phyloP scores from a whole-genome alignment of 129 eudicot genomes.

The Glebionis coronaria region DNA sequence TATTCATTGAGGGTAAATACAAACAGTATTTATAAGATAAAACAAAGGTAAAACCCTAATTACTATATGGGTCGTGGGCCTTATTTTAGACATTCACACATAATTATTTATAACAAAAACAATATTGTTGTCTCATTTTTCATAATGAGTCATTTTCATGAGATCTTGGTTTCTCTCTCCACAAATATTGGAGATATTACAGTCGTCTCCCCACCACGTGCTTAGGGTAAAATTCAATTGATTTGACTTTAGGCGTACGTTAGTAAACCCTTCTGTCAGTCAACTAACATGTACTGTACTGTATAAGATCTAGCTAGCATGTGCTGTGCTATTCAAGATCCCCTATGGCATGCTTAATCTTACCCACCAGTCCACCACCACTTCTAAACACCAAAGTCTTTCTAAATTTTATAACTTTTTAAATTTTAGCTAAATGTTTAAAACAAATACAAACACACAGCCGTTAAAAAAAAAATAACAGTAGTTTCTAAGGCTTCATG shows the following conservation, averaged over 20 bases:
- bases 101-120: no score
- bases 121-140: background rate
- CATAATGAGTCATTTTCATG: constrained; percentile 31
- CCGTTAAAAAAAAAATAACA: no score
- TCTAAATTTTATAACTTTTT: no score
- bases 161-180: constrained; percentile 40
- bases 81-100: no score
- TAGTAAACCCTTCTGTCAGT: constrained; percentile 18
- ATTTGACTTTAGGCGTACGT: constrained; percentile 30
- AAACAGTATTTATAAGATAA: no score
- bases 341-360: constrained; percentile 2
- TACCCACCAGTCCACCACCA: no score
- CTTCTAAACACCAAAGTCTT: no score
- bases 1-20: no score
- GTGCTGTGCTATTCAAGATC: constrained; percentile 26
- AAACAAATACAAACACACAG: background rate
- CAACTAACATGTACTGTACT: constrained; percentile 54
- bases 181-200: constrained; percentile 53
- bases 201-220: constrained; percentile 39
- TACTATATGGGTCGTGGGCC: no score
- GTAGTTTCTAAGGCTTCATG: no score
- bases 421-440: no score
- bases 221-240: constrained; percentile 21
- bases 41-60: no score
- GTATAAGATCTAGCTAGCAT: constrained; percentile 38